phyloP scores from a whole-genome alignment of 2,329 filamentous ascomycete genomes.

The Aspergillus japonicus region DNA sequence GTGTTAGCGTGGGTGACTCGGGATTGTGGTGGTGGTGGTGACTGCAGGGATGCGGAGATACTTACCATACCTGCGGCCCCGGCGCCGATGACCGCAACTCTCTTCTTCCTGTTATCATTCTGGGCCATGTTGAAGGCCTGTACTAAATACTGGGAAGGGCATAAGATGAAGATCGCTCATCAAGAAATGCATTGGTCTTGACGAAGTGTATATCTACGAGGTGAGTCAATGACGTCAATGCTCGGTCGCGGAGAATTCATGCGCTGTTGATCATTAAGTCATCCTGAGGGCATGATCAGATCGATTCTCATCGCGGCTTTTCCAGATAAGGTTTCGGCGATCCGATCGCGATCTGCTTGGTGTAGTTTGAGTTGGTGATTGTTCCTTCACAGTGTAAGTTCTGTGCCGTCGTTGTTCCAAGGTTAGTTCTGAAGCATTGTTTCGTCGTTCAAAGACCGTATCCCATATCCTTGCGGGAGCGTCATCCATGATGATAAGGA shows the following conservation, averaged over 20 bases:
- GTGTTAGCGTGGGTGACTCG: neutral
- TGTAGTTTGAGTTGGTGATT: too few species aligned
- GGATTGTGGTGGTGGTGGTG: neutral
- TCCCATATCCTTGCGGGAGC: too few species aligned
- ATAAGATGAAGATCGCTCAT: too few species aligned
- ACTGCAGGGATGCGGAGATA: neutral
- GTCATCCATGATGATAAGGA: too few species aligned
- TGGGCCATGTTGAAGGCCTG: neutral
- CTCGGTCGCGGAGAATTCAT: neutral
- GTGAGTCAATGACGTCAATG: neutral
- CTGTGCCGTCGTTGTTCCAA: too few species aligned
- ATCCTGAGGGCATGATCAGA: neutral
- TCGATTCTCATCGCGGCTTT: neutral
- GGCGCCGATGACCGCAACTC: conserved; percentile 60
- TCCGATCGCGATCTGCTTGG: neutral
- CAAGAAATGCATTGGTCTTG: too few species aligned
- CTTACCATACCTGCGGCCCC: conserved; percentile 62
- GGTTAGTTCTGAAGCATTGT: too few species aligned
- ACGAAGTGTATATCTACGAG: neutral
- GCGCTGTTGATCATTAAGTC: neutral
- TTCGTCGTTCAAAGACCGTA: too few species aligned
- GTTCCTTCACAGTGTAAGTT: too few species aligned
- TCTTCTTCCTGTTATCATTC: conserved; percentile 43
- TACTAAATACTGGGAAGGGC: neutral
- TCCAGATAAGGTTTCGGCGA: neutral